phyloP scores from a whole-genome alignment of 345 rosid species.

The Streptanthus diversifolius region DNA sequence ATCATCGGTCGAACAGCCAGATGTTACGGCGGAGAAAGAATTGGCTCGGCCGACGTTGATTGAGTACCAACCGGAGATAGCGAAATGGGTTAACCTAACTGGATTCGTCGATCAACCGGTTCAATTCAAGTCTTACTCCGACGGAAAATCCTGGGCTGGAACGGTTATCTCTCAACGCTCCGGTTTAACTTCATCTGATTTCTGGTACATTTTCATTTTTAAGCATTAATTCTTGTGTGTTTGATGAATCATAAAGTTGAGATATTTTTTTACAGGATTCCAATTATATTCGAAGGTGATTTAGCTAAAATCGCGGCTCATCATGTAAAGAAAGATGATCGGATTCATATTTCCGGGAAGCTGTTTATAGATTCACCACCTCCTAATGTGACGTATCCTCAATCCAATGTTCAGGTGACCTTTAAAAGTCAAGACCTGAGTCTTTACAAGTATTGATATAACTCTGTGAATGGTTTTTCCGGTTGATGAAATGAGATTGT shows the following conservation, averaged over 20 bases:
- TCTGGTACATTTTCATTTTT: constrained; percentile 12
- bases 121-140: constrained; percentile 38
- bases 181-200: constrained; percentile 34
- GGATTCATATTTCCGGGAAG: constrained; percentile 57
- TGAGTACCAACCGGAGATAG: constrained; percentile 47
- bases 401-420: constrained; percentile 54
- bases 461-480: not conserved
- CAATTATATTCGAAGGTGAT: constrained; percentile 67
- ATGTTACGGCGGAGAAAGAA: constrained; percentile 19
- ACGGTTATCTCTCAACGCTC: constrained; percentile 50
- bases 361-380: constrained; percentile 50
- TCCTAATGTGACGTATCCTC: constrained; percentile 29
- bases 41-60: constrained; percentile 46
- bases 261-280: constrained; percentile 48
- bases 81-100: constrained; percentile 47
- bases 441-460: not conserved
- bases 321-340: constrained; percentile 61
- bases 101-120: constrained; percentile 51
- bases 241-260: not conserved
- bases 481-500: constrained; percentile 1
- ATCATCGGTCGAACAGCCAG: not conserved
- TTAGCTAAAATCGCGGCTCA: constrained; percentile 62
- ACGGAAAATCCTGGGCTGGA: constrained; percentile 57
- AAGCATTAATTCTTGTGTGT: not conserved
- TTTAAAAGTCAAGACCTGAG: not conserved